A percentile compares a stretch with the other conserved stretches of the same genome.
These are phyloP conservation scores for Davidsoniella australis DNA, from an alignment of 2,329 filamentous ascomycete species.

Conservation along the genomic window DNA sequence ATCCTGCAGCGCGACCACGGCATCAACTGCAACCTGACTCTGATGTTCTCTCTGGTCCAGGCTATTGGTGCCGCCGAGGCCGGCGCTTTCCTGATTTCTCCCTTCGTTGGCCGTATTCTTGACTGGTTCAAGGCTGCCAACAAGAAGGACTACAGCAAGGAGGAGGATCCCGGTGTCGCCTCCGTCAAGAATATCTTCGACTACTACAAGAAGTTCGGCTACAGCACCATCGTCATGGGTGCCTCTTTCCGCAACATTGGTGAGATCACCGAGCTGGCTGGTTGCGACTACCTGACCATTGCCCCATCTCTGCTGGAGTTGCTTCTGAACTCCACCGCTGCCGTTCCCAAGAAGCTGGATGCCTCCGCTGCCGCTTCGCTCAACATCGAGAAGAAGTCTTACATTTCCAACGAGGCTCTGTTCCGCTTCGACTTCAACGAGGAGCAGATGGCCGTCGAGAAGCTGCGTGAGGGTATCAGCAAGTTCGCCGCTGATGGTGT, in stretches of 20 bases:
- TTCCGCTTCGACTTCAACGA: constrained; percentile 99
- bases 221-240: constrained; percentile 99
- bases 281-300: constrained; percentile 97
- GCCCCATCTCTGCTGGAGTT: constrained; percentile 59
- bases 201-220: constrained; percentile 99
- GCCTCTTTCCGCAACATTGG: constrained; percentile 92
- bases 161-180: constrained; percentile 91
- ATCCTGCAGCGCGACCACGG: constrained; percentile 90
- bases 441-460: constrained; percentile 98
- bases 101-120: constrained; percentile 96
- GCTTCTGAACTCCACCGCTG: constrained; percentile 64
- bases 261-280: constrained; percentile 95
- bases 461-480: constrained; percentile 97
- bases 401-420: constrained; percentile 71
- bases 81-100: constrained; percentile 90
- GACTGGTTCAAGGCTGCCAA: constrained; percentile 97
- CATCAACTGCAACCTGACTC: constrained; percentile 96
- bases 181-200: constrained; percentile 91
- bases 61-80: constrained; percentile 94
- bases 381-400: constrained; percentile 72
- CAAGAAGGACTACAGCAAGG: constrained; percentile 81
- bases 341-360: constrained; percentile 87
- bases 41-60: constrained; percentile 94
- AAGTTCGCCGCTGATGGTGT: constrained; percentile 95
- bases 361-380: constrained; percentile 46